phyloP scores from a whole-genome alignment of 495 filamentous ascomycete species.

The Neurospora sp. region DNA sequence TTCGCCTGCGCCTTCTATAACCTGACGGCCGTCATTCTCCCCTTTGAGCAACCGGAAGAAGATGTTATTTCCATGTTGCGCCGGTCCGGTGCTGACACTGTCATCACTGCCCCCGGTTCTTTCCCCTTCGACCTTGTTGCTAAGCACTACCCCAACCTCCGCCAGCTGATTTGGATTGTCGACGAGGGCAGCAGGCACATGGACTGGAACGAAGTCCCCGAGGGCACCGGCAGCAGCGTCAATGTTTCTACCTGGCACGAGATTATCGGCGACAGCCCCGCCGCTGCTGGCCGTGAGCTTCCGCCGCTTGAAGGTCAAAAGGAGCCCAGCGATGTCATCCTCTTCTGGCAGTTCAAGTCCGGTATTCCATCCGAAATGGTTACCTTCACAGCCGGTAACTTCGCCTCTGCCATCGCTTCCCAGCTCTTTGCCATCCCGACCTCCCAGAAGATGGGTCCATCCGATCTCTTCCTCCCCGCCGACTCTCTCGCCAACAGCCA shows the following conservation, averaged over 20 bases:
- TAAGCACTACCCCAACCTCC: slow-evolving; percentile 55
- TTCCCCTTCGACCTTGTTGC: slow-evolving; percentile 68
- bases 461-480: slow-evolving; percentile 81
- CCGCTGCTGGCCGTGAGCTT: slow-evolving; percentile 32
- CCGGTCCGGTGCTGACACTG: slow-evolving; percentile 60
- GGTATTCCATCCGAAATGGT: slow-evolving; percentile 54
- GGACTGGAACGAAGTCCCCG: slow-evolving; percentile 75
- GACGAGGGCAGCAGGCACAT: slow-evolving; percentile 86
- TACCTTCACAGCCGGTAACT: slow-evolving; percentile 66
- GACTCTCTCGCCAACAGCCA: slow-evolving; percentile 73
- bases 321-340: slow-evolving; percentile 44
- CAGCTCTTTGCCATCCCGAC: slow-evolving; percentile 65
- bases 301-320: slow-evolving; percentile 35
- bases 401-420: slow-evolving; percentile 71
- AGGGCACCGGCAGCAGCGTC: slow-evolving; percentile 57
- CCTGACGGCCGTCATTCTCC: slow-evolving; percentile 70
- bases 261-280: slow-evolving; percentile 55
- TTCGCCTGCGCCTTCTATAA: slow-evolving; percentile 69
- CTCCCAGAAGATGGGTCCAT: slow-evolving; percentile 55
- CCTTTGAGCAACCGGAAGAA: slow-evolving; percentile 62
- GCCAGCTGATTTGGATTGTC: slow-evolving; percentile 85
- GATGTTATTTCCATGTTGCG: slow-evolving; percentile 59
- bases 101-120: slow-evolving; percentile 80
- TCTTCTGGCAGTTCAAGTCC: slow-evolving; percentile 50
- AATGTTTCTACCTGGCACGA: slow-evolving; percentile 84